phyloP scores from a whole-genome alignment of 2,329 filamentous ascomycete genomes.

The Hypoxylon sp. region DNA sequence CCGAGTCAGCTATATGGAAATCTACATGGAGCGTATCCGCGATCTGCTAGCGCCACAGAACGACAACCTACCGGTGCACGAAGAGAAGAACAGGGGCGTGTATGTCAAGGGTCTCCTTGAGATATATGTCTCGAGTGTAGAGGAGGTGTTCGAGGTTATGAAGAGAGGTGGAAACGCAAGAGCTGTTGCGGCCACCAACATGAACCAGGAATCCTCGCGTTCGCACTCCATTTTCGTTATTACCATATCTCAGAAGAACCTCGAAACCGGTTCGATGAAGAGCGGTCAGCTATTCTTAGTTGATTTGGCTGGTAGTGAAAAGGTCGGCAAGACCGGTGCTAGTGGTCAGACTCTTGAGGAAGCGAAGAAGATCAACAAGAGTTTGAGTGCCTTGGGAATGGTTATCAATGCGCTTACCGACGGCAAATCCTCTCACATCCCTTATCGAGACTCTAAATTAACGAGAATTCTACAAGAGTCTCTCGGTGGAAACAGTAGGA shows the following conservation, averaged over 20 bases:
- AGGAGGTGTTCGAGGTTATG: constrained; percentile 98
- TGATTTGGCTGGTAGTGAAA: constrained; percentile 97
- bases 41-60: constrained; percentile 94
- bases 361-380: constrained; percentile 99
- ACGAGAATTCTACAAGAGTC: constrained; percentile 98
- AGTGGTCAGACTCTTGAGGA: constrained; percentile 98
- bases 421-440: constrained; percentile 95
- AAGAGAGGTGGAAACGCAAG: constrained; percentile 89
- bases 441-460: constrained; percentile 97
- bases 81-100: constrained; percentile 95
- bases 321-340: constrained; percentile 97
- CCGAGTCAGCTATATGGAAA: constrained; percentile 98
- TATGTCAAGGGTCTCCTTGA: constrained; percentile 97
- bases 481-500: constrained; percentile 95
- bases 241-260: constrained; percentile 97
- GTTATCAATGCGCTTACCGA: constrained; percentile 98
- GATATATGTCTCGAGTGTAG: constrained; percentile 94
- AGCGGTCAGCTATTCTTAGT: constrained; percentile 97
- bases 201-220: constrained; percentile 98
- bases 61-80: constrained; percentile 97
- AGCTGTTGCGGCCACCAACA: constrained; percentile 96
- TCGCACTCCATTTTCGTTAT: constrained; percentile 99
- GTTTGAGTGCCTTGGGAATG: constrained; percentile 97
- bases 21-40: constrained; percentile 99
- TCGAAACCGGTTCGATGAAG: constrained; percentile 95